Evolutionary conservation across 2,329 filamentous ascomycete genomes (phyloP).

Genomic region (Aspergillus sergii): DNA sequence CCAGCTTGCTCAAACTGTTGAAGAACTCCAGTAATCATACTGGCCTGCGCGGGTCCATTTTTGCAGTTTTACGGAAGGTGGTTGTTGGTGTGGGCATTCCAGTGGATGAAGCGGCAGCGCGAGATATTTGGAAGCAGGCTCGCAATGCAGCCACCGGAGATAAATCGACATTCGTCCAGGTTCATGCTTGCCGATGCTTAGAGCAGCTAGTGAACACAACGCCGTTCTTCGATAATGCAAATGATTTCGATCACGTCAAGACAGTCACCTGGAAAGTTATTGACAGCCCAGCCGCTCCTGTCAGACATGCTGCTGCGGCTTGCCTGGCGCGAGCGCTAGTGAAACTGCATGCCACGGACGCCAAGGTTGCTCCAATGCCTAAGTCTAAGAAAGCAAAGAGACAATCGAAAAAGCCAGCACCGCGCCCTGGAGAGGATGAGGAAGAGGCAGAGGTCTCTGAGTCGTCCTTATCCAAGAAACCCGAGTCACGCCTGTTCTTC

Average conservation of each 20-base stretch:
- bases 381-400: conserved; percentile 73
- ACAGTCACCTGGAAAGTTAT: conserved; percentile 81
- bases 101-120: conserved; percentile 80
- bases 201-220: conserved; percentile 73
- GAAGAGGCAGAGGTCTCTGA: conserved; percentile 71
- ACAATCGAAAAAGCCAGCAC: conserved; percentile 63
- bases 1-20: conserved; percentile 73
- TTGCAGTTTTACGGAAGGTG: conserved; percentile 75
- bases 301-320: conserved; percentile 83
- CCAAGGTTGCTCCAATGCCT: conserved; percentile 54
- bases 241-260: conserved; percentile 88
- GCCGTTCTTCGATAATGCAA: conserved; percentile 80
- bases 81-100: conserved; percentile 73
- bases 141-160: conserved; percentile 75
- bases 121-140: conserved; percentile 91
- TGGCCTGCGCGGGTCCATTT: conserved; percentile 77
- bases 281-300: conserved; percentile 73
- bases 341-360: conserved; percentile 72
- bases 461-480: conserved; percentile 75
- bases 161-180: conserved; percentile 79
- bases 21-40: conserved; percentile 80
- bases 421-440: conserved; percentile 69
- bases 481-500: conserved; percentile 69
- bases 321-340: conserved; percentile 82
- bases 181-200: conserved; percentile 77